Evolutionary conservation across 2,329 filamentous ascomycete species (phyloP).

Genomic region (Ophiostoma pallidulum): DNA sequence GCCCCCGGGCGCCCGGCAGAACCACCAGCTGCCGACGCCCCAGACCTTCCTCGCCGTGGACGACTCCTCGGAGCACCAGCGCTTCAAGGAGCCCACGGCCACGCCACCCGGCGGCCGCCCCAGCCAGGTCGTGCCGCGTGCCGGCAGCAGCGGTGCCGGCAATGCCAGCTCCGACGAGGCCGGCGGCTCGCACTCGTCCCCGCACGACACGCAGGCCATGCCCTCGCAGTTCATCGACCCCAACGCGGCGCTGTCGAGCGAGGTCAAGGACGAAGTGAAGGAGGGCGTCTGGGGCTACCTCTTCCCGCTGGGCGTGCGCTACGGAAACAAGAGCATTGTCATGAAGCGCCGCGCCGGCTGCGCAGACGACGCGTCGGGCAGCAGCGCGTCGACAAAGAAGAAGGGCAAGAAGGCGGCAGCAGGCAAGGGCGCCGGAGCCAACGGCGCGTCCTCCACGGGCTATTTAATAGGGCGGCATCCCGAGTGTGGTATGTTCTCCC

Average conservation of each 20-base stretch:
- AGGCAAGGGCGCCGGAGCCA: constrained; percentile 51
- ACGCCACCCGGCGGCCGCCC: constrained; percentile 56
- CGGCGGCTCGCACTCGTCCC: constrained; percentile 37
- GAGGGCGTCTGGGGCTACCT: constrained; percentile 96
- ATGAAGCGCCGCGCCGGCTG: constrained; percentile 67
- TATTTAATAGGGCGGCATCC: constrained; percentile 89
- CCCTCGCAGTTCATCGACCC: constrained; percentile 71
- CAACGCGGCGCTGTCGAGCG: constrained; percentile 62
- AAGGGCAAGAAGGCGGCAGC: constrained; percentile 37
- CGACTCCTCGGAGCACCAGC: constrained; percentile 38
- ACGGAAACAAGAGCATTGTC: constrained; percentile 57
- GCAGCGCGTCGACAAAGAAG: constrained; percentile 26
- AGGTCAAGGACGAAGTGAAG: constrained; percentile 71
- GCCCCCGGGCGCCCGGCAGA: constrained; percentile 6
- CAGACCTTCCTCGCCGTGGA: constrained; percentile 52
- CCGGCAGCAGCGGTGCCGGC: constrained; percentile 21
- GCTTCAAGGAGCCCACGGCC: constrained; percentile 58
- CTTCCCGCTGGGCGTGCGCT: constrained; percentile 65
- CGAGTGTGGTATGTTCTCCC: constrained; percentile 66
- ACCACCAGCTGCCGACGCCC: constrained; percentile 65
- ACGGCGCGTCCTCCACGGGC: constrained; percentile 61
- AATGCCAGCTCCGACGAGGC: constrained; percentile 23
- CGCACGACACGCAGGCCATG: constrained; percentile 63
- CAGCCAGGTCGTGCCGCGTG: constrained; percentile 43
- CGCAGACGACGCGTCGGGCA: constrained; percentile 38